Conservation (phyloP, 2,329 filamentous ascomycete species). For the Malbranchea zuffiana region DNA sequence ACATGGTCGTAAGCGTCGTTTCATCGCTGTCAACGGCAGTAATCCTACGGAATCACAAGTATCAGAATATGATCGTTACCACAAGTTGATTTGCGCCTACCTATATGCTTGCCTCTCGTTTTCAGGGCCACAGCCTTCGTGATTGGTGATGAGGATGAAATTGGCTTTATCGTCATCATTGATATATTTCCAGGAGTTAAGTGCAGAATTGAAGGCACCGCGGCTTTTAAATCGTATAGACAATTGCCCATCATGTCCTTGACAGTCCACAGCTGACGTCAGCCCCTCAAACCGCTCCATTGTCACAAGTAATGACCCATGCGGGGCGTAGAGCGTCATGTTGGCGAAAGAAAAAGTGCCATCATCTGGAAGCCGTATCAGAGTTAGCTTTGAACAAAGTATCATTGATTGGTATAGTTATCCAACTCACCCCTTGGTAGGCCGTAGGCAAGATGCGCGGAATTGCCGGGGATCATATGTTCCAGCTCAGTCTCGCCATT, state of each 20-base stretch:
- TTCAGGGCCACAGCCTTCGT: slow-evolving; percentile 21
- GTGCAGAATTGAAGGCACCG: slow-evolving; percentile 21
- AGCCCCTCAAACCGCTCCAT: slow-evolving; percentile 25
- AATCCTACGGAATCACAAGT: background rate
- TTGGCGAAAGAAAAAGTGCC: too few species aligned
- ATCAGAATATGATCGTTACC: background rate
- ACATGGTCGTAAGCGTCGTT: slow-evolving; percentile 10
- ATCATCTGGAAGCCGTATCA: too few species aligned
- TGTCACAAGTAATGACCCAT: slow-evolving; percentile 19
- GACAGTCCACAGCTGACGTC: slow-evolving; percentile 20
- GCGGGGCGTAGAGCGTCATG: slow-evolving; percentile 23
- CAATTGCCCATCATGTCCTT: slow-evolving; percentile 17
- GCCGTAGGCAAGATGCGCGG: too few species aligned
- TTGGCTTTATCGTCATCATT: slow-evolving; percentile 19
- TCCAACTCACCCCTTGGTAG: too few species aligned
- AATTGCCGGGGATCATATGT: too few species aligned
- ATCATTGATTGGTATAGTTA: too few species aligned
- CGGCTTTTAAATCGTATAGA: slow-evolving; percentile 20
- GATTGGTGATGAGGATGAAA: slow-evolving; percentile 26
- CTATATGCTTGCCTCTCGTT: slow-evolving; percentile 22
- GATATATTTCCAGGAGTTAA: slow-evolving; percentile 21
- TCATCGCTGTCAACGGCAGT: slow-evolving; percentile 16
- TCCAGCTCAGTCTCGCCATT: too few species aligned
- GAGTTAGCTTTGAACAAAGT: too few species aligned
- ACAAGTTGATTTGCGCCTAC: slow-evolving; percentile 6